Conservation (phyloP, 192 early-diverging fungal species). For the Backusella circina region DNA sequence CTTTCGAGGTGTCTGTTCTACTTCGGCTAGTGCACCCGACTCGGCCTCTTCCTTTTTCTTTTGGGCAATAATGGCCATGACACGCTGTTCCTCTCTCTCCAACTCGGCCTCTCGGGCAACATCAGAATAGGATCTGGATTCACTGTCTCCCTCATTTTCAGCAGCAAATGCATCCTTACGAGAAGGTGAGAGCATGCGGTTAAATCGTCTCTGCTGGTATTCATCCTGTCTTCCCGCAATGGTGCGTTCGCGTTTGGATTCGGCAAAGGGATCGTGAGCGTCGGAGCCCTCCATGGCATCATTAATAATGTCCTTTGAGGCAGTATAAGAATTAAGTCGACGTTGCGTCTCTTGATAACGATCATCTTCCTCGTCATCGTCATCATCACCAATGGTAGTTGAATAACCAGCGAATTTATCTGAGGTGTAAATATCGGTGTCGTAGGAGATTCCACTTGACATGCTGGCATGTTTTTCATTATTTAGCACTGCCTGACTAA, state of each 20-base stretch:
- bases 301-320: slow-evolving; percentile 72
- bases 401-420: slow-evolving; percentile 73
- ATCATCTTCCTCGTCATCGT: slow-evolving; percentile 49
- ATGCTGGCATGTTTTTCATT: slow-evolving; percentile 30
- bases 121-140: slow-evolving; percentile 74
- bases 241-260: slow-evolving; percentile 40
- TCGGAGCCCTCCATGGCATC: slow-evolving; percentile 57
- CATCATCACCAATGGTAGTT: slow-evolving; percentile 56
- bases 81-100: slow-evolving; percentile 74
- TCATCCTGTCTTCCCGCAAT: slow-evolving; percentile 87
- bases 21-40: slow-evolving; percentile 23
- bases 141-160: slow-evolving; percentile 32
- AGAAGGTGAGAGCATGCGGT: slow-evolving; percentile 79
- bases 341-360: slow-evolving; percentile 43
- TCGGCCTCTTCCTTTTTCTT: slow-evolving; percentile 61
- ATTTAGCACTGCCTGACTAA: slow-evolving; percentile 38
- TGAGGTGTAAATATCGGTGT: slow-evolving; percentile 70
- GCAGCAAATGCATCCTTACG: slow-evolving; percentile 73
- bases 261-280: slow-evolving; percentile 63
- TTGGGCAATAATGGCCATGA: slow-evolving; percentile 69
- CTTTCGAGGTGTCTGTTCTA: slow-evolving; percentile 27
- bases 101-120: slow-evolving; percentile 84
- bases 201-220: slow-evolving; percentile 78
- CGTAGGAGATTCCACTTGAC: slow-evolving; percentile 44
- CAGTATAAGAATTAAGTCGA: slow-evolving; percentile 69